phyloP scores from a whole-genome alignment of 805 yeast species.

The Naumovozyma dairenensis region DNA sequence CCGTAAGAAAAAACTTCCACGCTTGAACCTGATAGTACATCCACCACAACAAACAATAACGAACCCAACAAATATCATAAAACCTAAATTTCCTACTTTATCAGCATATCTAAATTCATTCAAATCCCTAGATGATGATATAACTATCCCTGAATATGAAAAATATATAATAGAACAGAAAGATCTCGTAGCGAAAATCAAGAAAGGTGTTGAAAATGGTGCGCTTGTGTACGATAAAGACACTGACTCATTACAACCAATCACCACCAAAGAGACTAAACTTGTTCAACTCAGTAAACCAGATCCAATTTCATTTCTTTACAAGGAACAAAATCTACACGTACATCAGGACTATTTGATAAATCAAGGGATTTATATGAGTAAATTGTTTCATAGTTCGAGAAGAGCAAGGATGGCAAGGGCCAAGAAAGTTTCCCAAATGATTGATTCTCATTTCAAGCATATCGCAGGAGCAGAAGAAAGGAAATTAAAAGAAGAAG shows the following conservation, averaged over 20 bases:
- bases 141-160: constrained; percentile 50
- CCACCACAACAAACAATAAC: constrained; percentile 42
- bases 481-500: constrained; percentile 63
- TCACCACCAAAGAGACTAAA: constrained; percentile 35
- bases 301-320: constrained; percentile 37
- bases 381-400: constrained; percentile 59
- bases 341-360: constrained; percentile 67
- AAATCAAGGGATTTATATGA: constrained; percentile 62
- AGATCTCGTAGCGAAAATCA: constrained; percentile 34
- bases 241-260: constrained; percentile 31
- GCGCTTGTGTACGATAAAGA: constrained; percentile 38
- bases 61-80: constrained; percentile 48
- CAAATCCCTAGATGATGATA: constrained; percentile 51
- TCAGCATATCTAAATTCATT: constrained; percentile 44
- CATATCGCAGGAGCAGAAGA: constrained; percentile 84
- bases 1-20: constrained; percentile 10
- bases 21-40: constrained; percentile 27
- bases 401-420: constrained; percentile 55
- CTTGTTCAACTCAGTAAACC: constrained; percentile 32
- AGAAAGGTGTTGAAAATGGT: constrained; percentile 37
- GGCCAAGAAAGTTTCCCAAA: constrained; percentile 62
- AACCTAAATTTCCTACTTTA: constrained; percentile 36
- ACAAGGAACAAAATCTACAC: constrained; percentile 30
- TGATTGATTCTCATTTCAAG: constrained; percentile 81
- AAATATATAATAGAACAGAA: constrained; percentile 46